Evolutionary conservation across 306 rosid genomes (phyloP), one percentile per base, ranked within the genome.

Genomic region (Prinsepia uniflora): DNA sequence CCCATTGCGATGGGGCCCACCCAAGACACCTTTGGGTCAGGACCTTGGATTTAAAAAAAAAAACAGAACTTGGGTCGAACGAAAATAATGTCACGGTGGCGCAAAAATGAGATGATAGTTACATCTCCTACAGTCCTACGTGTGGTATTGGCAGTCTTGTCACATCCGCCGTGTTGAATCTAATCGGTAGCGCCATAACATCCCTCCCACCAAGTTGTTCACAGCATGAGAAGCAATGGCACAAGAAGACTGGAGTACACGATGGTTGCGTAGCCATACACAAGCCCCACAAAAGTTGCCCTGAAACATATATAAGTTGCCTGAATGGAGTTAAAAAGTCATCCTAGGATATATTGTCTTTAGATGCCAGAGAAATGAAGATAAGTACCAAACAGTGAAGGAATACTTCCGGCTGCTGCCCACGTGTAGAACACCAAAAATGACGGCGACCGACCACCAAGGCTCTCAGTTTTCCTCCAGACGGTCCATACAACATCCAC

Each of bases 271-370:
- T 84, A 89, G 60, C 97, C 97, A 81, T 90, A 94, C 36, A 85
- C 84, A 66, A 94, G 80, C 54, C 98, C 98, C 73, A 90, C 97
- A 67, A 90, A 87, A 68, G 92, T 89, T 81, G 97, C 96, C 98
- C 98, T 94, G 88, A 73, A 71, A 78, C 78, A 1, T 30, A 30
- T 30, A 1, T 30, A 30, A 30, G 36, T 14, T 43, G 46, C 47
- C 8, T 24, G n/a, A 46, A 52, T 41, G 47, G 11, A 30, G 36
- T 30, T 30, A 1, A 0, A 1, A 30, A 30, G 36, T 30, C 36
- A 2, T 53, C 24, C 67, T 57, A 72, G 56, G 66, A 36, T 30
- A 30, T 30, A 3, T 70, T 49, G 14, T 18, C 40, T 49, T 64
- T 5, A 13, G 13, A 12, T 56, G 40, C 11, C 22, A 56, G 62